Base-by-base conservation (phyloP, 768 basidiomycete genomes). In the Glaciozyma antarctica region DNA sequence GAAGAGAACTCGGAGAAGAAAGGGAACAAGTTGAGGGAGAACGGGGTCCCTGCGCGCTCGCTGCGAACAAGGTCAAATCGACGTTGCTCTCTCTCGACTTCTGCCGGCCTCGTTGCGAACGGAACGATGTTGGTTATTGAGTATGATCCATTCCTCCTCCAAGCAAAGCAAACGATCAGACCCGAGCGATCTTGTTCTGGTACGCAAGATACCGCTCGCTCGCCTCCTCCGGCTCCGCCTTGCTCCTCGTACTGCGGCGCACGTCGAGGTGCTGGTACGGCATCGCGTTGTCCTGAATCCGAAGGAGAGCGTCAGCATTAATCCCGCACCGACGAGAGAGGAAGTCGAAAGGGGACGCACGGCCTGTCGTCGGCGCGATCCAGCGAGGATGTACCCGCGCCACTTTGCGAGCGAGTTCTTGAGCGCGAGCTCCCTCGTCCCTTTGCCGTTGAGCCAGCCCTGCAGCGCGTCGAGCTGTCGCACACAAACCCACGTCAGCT, bases 401-500 rank as follows among this genome's bases (percentile, higher is more conserved):
- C 88, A 90, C 75, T 88, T 90, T 21, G 82, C 82, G 65, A 99
- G 78, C 1, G 82, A 78, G 57, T 85, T 84, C 78, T 87, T 88
- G 52, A 93, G 80, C 38, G 85, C 85, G 49, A 86, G 78, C 77
- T 99, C 94, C 61, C 94, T 85, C 61, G 86, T 83, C 6, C 95
- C 94, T 78, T 91, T 93, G 41, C 85, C 81, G 75, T 94, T 95
- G 22, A 99, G 80, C 93, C 94, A 99, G 7, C 84, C 81, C 38
- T 90, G 76, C 73, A 88, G 88, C 62, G 86, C 84, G 45, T 90
- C 86, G 61, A 94, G 77, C 93, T 97, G 75, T 54, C 6, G 41
- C 13, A 28, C 41, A 24, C 22, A 24, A 12, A 16, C n/a, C 41
- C 19, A 30, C 22, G 6, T 32, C 54, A 38, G 54, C 54, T 38